Evolutionary conservation across 2,329 filamentous ascomycete species (phyloP).

Genomic region (Colletotrichum gloeosporioides): DNA sequence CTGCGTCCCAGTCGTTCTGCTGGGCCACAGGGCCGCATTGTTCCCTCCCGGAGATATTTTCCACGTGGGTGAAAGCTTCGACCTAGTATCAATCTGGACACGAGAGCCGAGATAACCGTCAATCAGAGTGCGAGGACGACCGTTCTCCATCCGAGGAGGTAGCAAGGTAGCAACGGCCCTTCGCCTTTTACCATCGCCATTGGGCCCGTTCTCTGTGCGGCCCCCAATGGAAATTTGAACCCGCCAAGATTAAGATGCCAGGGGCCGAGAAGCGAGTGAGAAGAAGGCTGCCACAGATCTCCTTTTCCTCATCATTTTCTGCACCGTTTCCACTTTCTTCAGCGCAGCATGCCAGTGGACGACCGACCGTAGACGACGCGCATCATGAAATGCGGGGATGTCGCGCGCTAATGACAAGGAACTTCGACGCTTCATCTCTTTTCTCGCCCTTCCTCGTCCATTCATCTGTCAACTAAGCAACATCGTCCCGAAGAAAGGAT

Average conservation of each 20-base stretch:
- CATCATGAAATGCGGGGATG: neutral
- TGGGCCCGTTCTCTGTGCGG: neutral
- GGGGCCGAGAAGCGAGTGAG: neutral
- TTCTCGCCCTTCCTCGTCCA: neutral
- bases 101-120: constrained; percentile 2
- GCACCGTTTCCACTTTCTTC: neutral
- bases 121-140: neutral
- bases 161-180: neutral
- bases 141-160: neutral
- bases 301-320: neutral
- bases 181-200: neutral
- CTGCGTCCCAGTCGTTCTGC: neutral
- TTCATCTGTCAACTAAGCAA: neutral
- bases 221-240: neutral
- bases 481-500: neutral
- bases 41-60: neutral
- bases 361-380: neutral
- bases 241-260: neutral
- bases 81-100: constrained; percentile 3
- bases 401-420: neutral
- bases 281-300: neutral
- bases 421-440: neutral
- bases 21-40: neutral
- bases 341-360: neutral
- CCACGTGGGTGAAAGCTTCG: constrained; percentile 6